Evolutionary conservation across 352 stramenopile species (phyloP), one percentile per base, ranked within the genome.

Genomic region (Aphanomyces cochlioides): DNA sequence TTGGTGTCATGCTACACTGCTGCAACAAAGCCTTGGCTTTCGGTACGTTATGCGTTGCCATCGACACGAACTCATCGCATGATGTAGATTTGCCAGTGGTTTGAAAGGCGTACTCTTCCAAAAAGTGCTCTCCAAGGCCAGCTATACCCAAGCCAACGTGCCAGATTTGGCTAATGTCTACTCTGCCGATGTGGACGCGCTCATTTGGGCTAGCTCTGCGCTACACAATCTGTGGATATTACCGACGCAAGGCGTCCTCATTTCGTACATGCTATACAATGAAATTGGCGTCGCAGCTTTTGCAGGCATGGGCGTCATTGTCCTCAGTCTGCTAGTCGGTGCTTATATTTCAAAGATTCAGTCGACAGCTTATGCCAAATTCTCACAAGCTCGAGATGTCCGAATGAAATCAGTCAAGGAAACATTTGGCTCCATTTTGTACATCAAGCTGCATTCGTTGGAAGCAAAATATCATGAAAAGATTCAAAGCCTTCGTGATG

Each of bases 391-490:
- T 50, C 79, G 78, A 4, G 80, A 88, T 43, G 56, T 47, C 5
- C 80, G 77, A 56, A 82, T 88, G 77, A 69, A 76, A 2, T 66
- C 73, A 0, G 64, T 87, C 38, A 86, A 83, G 38, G 80, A 89
- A 56, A 66, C 75, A 2, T 79, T 87, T 47, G 61, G 67, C 19
- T 78, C 77, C 34, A 96, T 97, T 63, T 86, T 91, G 19, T 89
- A 96, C 70, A 86, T 97, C 77, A 98, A 98, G 75, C 94, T 96
- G 67, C 94, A 96, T 74, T 84, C 85, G 5, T 98, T 88, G 88
- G 90, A 98, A 74, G 47, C 64, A 39, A 85, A 89, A 15, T 96
- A 97, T 75, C 72, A 77, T 12, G 85, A 82, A 7, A 85, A 95
- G 73, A 87, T 98, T 36, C 47, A 66, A 21, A 37, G 72, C 8